Percentiles rank a stretch among this genome's conserved stretches.
These are phyloP conservation scores for Colletotrichum abscissum DNA, from an alignment of 2,329 filamentous ascomycete species.

Conservation along the genomic window DNA sequence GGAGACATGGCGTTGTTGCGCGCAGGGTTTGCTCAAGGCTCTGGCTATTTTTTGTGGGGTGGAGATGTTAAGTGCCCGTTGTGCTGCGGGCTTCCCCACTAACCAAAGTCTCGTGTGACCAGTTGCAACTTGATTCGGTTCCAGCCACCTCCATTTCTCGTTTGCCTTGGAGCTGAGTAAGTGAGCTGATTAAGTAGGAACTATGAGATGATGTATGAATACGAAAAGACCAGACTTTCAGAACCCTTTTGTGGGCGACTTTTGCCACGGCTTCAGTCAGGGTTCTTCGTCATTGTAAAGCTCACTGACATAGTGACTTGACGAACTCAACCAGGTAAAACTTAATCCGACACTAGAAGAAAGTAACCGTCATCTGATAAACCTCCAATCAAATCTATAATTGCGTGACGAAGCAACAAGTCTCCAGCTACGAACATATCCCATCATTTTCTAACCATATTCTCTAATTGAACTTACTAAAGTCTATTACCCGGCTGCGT, in stretches of 20 bases:
- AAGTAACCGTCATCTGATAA: too few species aligned
- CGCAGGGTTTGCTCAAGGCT: slow-evolving; percentile 3
- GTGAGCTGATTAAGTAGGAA: not conserved
- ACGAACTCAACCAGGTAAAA: too few species aligned
- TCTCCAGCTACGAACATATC: too few species aligned
- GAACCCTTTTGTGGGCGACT: not conserved
- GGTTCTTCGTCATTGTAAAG: not conserved
- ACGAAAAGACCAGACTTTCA: not conserved
- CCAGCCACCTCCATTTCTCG: not conserved
- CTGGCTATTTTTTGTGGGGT: not conserved
- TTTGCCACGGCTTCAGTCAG: not conserved
- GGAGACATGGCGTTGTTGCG: not conserved
- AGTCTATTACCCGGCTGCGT: too few species aligned
- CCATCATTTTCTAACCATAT: too few species aligned
- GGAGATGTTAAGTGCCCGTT: not conserved
- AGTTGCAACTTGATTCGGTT: not conserved
- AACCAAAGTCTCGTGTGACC: not conserved
- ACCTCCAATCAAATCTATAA: too few species aligned
- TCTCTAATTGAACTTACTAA: accelerated
- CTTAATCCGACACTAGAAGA: too few species aligned
- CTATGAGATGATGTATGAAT: not conserved
- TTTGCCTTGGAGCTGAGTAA: not conserved
- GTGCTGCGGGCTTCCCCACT: not conserved
- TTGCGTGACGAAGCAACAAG: too few species aligned
- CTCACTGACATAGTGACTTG: too few species aligned